phyloP scores from a whole-genome alignment of 495 filamentous ascomycete genomes.

The Lophiotrema nucula region DNA sequence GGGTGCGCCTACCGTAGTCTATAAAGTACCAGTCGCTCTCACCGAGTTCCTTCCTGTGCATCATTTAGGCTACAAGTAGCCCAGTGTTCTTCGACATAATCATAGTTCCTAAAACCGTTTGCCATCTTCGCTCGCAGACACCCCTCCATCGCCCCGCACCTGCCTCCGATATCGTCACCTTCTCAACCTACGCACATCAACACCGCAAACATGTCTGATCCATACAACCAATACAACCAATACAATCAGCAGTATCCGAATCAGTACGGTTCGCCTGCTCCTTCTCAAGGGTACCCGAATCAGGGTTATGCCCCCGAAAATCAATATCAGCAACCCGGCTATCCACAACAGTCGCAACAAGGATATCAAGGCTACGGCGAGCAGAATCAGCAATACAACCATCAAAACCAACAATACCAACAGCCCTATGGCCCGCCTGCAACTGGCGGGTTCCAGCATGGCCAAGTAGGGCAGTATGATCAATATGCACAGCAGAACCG shows the following conservation, averaged over 20 bases:
- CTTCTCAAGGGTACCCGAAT: slow-evolving; percentile 38
- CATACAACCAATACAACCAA: slow-evolving; percentile 47
- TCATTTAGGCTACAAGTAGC: too few species aligned
- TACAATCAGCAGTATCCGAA: slow-evolving; percentile 25
- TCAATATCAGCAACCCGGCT: slow-evolving; percentile 28
- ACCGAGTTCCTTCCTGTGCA: too few species aligned
- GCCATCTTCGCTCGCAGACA: too few species aligned
- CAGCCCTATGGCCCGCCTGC: slow-evolving; percentile 49
- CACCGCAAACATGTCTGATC: slow-evolving; percentile 47
- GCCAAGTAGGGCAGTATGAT: slow-evolving; percentile 33
- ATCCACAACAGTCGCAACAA: slow-evolving; percentile 35
- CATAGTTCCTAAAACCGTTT: too few species aligned
- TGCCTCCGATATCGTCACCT: too few species aligned
- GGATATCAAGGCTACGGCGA: slow-evolving; percentile 33
- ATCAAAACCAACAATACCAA: slow-evolving; percentile 28
- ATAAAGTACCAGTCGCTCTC: too few species aligned
- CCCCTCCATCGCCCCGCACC: too few species aligned
- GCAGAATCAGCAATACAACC: slow-evolving; percentile 44
- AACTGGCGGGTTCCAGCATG: slow-evolving; percentile 50
- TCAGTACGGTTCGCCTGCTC: slow-evolving; percentile 40
- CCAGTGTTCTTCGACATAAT: too few species aligned
- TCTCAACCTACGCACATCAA: too few species aligned
- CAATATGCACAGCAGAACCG: slow-evolving; percentile 35
- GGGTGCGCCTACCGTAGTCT: too few species aligned
- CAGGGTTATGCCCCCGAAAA: slow-evolving; percentile 10